Percentiles rank a stretch among this genome's conserved stretches.
Evolutionary conservation across 495 filamentous ascomycete genomes (phyloP).

Genomic region (Aspergillus carlsbadensis): DNA sequence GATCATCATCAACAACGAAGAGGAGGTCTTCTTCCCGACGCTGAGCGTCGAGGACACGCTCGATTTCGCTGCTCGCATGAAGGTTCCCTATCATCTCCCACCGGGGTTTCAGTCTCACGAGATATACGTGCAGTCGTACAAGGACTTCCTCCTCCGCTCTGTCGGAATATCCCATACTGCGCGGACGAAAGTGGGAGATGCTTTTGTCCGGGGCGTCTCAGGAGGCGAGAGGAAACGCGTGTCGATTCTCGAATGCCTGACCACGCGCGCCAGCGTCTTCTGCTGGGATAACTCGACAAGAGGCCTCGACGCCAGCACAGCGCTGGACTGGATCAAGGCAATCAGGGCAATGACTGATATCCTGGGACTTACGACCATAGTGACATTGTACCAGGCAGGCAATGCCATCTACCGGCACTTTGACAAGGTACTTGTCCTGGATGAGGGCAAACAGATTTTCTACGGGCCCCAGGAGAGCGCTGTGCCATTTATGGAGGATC

Average conservation of each 20-base stretch:
- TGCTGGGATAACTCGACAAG: constrained; percentile 65
- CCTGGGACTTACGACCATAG: constrained; percentile 45
- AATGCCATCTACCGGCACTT: constrained; percentile 62
- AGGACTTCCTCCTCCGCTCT: constrained; percentile 70
- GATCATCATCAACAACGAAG: constrained; percentile 68
- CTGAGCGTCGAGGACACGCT: constrained; percentile 72
- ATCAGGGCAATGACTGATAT: constrained; percentile 48
- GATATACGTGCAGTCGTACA: constrained; percentile 49
- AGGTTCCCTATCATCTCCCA: constrained; percentile 38
- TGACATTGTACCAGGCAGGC: constrained; percentile 61
- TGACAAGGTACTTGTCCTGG: constrained; percentile 69
- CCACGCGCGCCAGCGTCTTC: constrained; percentile 60
- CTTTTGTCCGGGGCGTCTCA: constrained; percentile 75
- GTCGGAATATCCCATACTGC: constrained; percentile 77
- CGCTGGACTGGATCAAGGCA: constrained; percentile 53
- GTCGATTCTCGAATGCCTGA: constrained; percentile 65
- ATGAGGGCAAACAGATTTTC: constrained; percentile 62
- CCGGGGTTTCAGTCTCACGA: constrained; percentile 42
- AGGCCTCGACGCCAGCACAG: constrained; percentile 61
- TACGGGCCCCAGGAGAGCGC: constrained; percentile 59
- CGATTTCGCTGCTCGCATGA: constrained; percentile 58
- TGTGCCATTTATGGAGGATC: constrained; percentile 63
- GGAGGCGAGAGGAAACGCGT: constrained; percentile 81
- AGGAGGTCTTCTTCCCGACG: constrained; percentile 69
- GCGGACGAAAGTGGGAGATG: constrained; percentile 77